Evolutionary conservation across 73 alveolate genomes (phyloP), one percentile per base, ranked within the genome.

Genomic region (Uronychia binucleata): DNA sequence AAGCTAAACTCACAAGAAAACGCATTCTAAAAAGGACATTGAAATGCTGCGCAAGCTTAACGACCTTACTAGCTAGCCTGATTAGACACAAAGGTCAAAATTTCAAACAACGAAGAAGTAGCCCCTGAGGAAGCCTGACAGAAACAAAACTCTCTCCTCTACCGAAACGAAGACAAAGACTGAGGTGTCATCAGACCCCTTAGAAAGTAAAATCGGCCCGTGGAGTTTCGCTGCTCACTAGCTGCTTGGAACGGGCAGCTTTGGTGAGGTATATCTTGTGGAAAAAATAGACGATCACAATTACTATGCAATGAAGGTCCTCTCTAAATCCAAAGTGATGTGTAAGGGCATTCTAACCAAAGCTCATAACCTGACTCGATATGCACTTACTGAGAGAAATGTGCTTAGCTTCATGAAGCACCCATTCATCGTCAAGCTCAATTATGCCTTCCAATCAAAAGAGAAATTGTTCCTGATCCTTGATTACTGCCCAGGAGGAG

Each of bases 401-500:
- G 99, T 97, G 57, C 91, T 97, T 57, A 87, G 96, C n/a, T 83
- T 92, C n/a, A 88, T 93, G 0, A 89, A 96, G 28, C 97, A 96
- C 80, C 99, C 99, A 58, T 97, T 97, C 84, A 83, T 97, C 19
- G 98, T 96, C 14, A 88, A 89, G 83, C 91, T 97, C 80, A 89
- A 96, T 81, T 97, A 76, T 89, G 99, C 99, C 0, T 97, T 97
- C 86, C 96, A 97, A 91, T 94, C 99, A 31, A 88, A 94, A 77
- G 98, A 93, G 76, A 96, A 96, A 77, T 80, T 97, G 59, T 97
- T 93, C 85, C 82, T 97, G 87, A 93, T 97, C 34, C 59, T 96
- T 14, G 98, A 96, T 60, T 97, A 94, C 83, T 94, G 98, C 78
- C 99, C 99, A 19, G 99, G 99, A 33, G 99, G 99, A 0, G 99